phyloP scores from a whole-genome alignment of 441 rosid species.

The Populus hybrid region DNA sequence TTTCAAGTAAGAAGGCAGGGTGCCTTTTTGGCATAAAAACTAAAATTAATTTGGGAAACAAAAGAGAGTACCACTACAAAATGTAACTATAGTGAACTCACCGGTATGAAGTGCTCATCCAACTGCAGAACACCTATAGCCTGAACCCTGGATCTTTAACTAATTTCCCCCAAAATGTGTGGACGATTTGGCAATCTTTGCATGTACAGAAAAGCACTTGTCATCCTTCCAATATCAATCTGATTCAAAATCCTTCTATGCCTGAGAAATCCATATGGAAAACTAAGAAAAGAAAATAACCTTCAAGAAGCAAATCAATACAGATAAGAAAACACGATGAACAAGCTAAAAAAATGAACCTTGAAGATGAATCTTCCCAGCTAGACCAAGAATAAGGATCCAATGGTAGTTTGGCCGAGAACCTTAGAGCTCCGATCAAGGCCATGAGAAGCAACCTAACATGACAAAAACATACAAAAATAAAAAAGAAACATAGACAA shows the following conservation, averaged over 20 bases:
- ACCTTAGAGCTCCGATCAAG: slow-evolving; percentile 79
- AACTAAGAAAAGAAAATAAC: neutral
- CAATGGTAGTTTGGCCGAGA: slow-evolving; percentile 70
- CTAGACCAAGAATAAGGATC: slow-evolving; percentile 46
- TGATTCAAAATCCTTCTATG: slow-evolving; percentile 1
- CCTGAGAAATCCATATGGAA: neutral
- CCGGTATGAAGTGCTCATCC: slow-evolving; percentile 26
- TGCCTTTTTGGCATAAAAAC: neutral
- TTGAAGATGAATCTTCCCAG: slow-evolving; percentile 9
- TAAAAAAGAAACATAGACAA: neutral
- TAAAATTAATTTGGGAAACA: neutral
- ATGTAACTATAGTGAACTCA: slow-evolving; percentile 11
- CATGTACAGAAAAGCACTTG: slow-evolving; percentile 9
- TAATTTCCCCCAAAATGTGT: slow-evolving; percentile 10
- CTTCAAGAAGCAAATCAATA: neutral
- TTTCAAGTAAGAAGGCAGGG: neutral
- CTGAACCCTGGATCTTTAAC: slow-evolving; percentile 12
- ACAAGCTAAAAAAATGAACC: neutral
- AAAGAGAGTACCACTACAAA: neutral
- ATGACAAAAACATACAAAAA: neutral
- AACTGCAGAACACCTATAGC: slow-evolving; percentile 9
- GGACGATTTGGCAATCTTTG: slow-evolving; percentile 11
- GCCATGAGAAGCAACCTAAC: slow-evolving; percentile 94
- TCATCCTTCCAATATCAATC: slow-evolving; percentile 5
- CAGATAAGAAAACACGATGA: neutral